Percentiles rank a stretch among this genome's conserved stretches.
These are phyloP conservation scores for Pichia cactophila DNA, from an alignment of 1,139 yeast species.

Conservation along the genomic window DNA sequence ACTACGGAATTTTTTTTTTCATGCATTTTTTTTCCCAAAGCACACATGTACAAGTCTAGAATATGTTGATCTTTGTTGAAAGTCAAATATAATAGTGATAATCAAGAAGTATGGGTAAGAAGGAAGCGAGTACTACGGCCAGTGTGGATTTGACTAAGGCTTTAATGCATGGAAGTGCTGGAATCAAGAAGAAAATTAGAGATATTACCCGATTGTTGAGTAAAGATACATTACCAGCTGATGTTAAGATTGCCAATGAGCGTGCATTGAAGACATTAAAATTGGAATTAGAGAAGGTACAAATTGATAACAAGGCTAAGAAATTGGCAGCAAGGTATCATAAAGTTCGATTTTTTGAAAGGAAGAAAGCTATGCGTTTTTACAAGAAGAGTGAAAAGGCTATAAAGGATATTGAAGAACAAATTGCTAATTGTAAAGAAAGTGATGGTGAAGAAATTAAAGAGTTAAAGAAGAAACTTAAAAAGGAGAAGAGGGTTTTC, in stretches of 20 bases:
- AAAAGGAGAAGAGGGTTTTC: constrained; percentile 44
- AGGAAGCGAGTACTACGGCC: constrained; percentile 8
- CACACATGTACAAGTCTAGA: too few relatives aligned
- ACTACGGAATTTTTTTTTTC: background rate
- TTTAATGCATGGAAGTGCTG: constrained; percentile 30
- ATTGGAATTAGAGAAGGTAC: constrained; percentile 54
- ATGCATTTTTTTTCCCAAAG: background rate
- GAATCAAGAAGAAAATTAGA: constrained; percentile 77
- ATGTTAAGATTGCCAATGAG: constrained; percentile 72
- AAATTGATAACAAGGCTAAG: constrained; percentile 43
- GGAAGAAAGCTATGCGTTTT: constrained; percentile 74
- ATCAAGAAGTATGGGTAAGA: constrained; percentile 7
- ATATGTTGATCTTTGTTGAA: too few relatives aligned
- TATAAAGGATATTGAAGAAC: constrained; percentile 32
- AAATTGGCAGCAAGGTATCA: constrained; percentile 74
- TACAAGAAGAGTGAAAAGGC: constrained; percentile 57
- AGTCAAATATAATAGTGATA: too few relatives aligned
- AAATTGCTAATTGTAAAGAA: constrained; percentile 19
- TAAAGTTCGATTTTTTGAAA: constrained; percentile 89
- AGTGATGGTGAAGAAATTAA: constrained; percentile 33
- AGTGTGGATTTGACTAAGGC: constrained; percentile 25
- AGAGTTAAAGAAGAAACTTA: constrained; percentile 45
- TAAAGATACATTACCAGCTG: constrained; percentile 62
- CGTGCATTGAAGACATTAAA: constrained; percentile 73
- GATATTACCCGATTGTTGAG: constrained; percentile 67